A percentile compares a stretch with the other conserved stretches of the same genome.
These are phyloP conservation scores for Fusarium vanettenii DNA, from an alignment of 2,329 filamentous ascomycete species.

Conservation along the genomic window DNA sequence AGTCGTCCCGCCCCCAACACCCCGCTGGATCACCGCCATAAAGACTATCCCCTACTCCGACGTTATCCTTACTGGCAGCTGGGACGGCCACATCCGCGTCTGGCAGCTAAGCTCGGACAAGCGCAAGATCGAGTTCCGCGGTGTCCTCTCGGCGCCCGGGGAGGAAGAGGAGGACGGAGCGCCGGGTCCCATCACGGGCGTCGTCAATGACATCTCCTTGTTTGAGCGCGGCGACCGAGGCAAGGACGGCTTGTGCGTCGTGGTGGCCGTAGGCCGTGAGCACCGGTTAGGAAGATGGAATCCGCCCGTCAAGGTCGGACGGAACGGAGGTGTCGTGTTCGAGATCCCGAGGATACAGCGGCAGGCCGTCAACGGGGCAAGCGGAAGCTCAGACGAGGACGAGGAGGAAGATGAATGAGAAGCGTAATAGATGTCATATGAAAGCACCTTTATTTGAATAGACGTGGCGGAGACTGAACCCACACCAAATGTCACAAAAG, in stretches of 20 bases:
- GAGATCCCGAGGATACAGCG: conserved; percentile 72
- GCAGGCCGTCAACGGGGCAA: conserved; percentile 49
- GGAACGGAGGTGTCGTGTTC: conserved; percentile 89
- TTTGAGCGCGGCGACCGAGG: conserved; percentile 86
- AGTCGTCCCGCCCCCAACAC: conserved; percentile 72
- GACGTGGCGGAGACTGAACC: conserved; percentile 32
- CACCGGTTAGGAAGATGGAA: conserved; percentile 88
- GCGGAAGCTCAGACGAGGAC: conserved; percentile 39
- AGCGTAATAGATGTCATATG: conserved; percentile 36
- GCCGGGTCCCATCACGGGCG: conserved; percentile 68
- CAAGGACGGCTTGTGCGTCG: conserved; percentile 81
- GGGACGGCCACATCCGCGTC: conserved; percentile 85
- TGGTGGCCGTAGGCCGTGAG: conserved; percentile 88
- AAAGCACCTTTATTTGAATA: conserved; percentile 36
- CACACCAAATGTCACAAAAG: conserved; percentile 27
- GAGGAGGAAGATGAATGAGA: conserved; percentile 41
- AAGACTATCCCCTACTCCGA: conserved; percentile 90
- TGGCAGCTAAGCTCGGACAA: conserved; percentile 91
- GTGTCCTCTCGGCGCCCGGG: conserved; percentile 66
- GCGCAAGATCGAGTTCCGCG: conserved; percentile 78
- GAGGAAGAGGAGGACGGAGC: conserved; percentile 45
- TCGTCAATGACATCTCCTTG: conserved; percentile 89
- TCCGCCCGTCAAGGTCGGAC: conserved; percentile 65
- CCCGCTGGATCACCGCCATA: conserved; percentile 92
- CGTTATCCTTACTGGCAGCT: conserved; percentile 89